Conservation (phyloP, 345 rosid species). For the Populus euphratica region DNA sequence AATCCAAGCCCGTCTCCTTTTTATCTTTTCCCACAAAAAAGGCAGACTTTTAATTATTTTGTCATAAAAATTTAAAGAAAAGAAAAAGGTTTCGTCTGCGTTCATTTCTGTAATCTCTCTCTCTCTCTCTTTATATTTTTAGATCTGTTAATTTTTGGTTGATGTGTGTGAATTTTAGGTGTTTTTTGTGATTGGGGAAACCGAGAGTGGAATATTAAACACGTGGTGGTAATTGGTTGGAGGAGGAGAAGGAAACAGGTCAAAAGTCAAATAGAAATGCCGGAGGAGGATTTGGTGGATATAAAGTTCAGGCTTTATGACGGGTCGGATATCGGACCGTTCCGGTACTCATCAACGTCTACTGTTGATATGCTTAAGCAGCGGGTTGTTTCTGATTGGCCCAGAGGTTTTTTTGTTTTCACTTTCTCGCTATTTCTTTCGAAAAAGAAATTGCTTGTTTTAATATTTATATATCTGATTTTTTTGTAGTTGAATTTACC, state of each 20-base stretch:
- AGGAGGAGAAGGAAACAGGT: constrained; percentile 18
- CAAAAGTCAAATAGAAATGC: constrained; percentile 39
- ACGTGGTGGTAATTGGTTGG: constrained; percentile 21
- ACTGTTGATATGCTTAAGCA: constrained; percentile 88
- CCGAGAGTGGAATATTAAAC: not conserved
- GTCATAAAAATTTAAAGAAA: no score
- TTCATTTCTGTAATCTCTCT: not conserved
- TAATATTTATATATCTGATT: not conserved
- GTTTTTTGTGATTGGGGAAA: not conserved
- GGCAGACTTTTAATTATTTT: no score
- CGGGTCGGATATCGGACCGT: constrained; percentile 92
- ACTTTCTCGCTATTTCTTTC: not conserved
- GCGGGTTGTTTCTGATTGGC: constrained; percentile 89
- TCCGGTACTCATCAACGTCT: constrained; percentile 72
- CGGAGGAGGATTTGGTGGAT: constrained; percentile 81
- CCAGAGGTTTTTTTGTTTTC: constrained; percentile 50
- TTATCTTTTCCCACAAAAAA: not conserved
- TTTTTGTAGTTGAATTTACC: not conserved
- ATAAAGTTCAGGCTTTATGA: constrained; percentile 85
- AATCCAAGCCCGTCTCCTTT: not conserved
- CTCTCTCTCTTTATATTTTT: not conserved
- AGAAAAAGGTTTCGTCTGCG: constrained; percentile 2
- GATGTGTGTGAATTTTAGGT: constrained; percentile 19
- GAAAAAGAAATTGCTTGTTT: not conserved
- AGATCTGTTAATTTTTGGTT: constrained; percentile 10